These are phyloP conservation scores for Zygotorulaspora mrakii DNA, from an alignment of 1,139 yeast species.

Conservation along the genomic window DNA sequence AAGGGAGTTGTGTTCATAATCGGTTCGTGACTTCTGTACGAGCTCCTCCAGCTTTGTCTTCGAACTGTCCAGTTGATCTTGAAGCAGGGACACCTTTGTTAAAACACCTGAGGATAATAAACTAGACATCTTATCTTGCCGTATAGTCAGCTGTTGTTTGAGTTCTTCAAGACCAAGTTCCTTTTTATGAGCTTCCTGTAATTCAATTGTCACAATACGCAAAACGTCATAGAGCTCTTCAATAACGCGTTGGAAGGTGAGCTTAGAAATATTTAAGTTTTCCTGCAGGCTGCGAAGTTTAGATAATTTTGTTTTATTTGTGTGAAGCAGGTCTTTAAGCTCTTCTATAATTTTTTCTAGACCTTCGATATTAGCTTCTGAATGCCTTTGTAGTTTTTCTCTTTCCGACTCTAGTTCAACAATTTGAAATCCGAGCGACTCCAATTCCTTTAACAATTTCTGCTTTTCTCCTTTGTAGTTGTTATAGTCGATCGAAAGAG, in stretches of 20 bases:
- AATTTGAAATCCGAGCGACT: slow-evolving; percentile 38
- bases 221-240: slow-evolving; percentile 32
- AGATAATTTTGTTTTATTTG: slow-evolving; percentile 43
- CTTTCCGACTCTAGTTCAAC: slow-evolving; percentile 56
- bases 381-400: slow-evolving; percentile 57
- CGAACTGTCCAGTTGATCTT: slow-evolving; percentile 29
- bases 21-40: slow-evolving; percentile 17
- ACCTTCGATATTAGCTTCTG: slow-evolving; percentile 59
- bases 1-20: slow-evolving; percentile 22
- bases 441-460: slow-evolving; percentile 49
- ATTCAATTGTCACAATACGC: slow-evolving; percentile 30
- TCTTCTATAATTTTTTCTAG: slow-evolving; percentile 55
- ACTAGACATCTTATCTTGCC: slow-evolving; percentile 24
- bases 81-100: slow-evolving; percentile 25
- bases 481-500: slow-evolving; percentile 60
- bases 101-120: slow-evolving; percentile 24
- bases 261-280: slow-evolving; percentile 53
- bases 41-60: slow-evolving; percentile 21
- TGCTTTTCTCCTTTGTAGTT: slow-evolving; percentile 63
- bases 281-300: slow-evolving; percentile 48
- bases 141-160: slow-evolving; percentile 26
- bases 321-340: slow-evolving; percentile 47
- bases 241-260: slow-evolving; percentile 46
- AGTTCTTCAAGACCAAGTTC: slow-evolving; percentile 27
- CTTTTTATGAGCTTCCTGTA: slow-evolving; percentile 31